phyloP scores from a whole-genome alignment of 164 flowering plant genomes.

The Santalum album region DNA sequence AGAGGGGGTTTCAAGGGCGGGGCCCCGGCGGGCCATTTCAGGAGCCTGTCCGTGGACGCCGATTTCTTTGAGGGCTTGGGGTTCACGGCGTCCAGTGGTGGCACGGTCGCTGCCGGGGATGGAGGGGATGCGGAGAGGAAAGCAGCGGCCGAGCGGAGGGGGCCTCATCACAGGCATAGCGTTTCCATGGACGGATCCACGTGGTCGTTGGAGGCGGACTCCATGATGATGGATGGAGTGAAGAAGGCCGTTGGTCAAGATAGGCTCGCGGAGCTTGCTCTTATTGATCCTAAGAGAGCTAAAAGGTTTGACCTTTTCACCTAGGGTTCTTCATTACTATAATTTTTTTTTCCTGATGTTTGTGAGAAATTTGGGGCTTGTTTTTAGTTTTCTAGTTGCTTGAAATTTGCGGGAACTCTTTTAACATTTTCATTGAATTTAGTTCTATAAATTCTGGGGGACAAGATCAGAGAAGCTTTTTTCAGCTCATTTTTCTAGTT shows the following conservation, averaged over 20 bases:
- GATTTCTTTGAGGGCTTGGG: constrained; percentile 74
- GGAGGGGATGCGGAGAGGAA: constrained; percentile 4
- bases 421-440: not conserved
- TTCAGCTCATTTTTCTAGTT: no score
- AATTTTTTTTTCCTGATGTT: no score
- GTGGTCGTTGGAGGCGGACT: constrained; percentile 34
- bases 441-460: no score
- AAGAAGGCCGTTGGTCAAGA: constrained; percentile 74
- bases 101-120: not conserved
- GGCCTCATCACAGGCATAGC: constrained; percentile 43
- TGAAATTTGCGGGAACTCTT: not conserved
- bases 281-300: constrained; percentile 80
- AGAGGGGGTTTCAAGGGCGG: not conserved
- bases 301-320: constrained; percentile 37
- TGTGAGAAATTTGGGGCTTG: no score
- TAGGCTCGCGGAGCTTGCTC: constrained; percentile 62
- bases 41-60: constrained; percentile 90
- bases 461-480: no score
- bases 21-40: constrained; percentile 26
- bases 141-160: constrained; percentile 11
- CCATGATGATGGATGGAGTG: constrained; percentile 27
- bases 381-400: no score
- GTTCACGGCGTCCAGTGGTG: constrained; percentile 13
- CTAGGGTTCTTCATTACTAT: not conserved
- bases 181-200: constrained; percentile 67